phyloP scores from a whole-genome alignment of 192 early-diverging fungal genomes.

The Coemansia sp. region DNA sequence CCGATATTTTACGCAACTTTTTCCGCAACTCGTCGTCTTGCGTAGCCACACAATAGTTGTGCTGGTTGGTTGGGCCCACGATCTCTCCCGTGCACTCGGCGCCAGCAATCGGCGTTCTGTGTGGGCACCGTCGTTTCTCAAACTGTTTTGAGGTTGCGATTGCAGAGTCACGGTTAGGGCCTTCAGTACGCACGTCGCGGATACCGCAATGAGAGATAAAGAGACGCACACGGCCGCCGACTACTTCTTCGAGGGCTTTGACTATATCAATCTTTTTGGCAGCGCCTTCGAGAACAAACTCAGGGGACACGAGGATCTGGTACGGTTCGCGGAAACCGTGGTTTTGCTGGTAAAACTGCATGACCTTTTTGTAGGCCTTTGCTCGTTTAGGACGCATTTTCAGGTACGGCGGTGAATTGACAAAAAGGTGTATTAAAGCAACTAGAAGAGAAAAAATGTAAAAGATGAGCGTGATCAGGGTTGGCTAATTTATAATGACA shows the following conservation, averaged over 20 bases:
- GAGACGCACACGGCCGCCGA: conserved; percentile 66
- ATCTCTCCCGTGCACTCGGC: conserved; percentile 73
- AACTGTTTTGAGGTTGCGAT: conserved; percentile 63
- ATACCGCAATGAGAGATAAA: conserved; percentile 76
- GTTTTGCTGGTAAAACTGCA: conserved; percentile 75
- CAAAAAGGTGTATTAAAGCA: no score
- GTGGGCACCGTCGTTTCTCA: conserved; percentile 80
- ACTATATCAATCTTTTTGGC: conserved; percentile 64
- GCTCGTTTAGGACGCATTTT: conserved; percentile 81
- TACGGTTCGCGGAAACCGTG: conserved; percentile 93
- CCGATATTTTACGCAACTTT: conserved; percentile 67
- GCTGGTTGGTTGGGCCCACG: conserved; percentile 71
- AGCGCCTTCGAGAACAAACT: conserved; percentile 72
- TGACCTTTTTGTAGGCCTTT: conserved; percentile 77
- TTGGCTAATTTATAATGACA: no score
- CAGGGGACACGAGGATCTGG: conserved; percentile 83
- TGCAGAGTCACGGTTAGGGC: conserved; percentile 61
- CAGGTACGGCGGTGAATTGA: neutral
- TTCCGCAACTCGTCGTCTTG: conserved; percentile 71
- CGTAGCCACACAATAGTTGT: conserved; percentile 84
- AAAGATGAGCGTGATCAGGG: no score
- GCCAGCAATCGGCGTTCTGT: conserved; percentile 61
- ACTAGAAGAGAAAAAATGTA: no score
- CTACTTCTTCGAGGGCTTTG: conserved; percentile 61
- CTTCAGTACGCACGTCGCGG: conserved; percentile 65